These are phyloP conservation scores for Cryphonectria japonica DNA, from an alignment of 2,329 filamentous ascomycete species.

Conservation along the genomic window DNA sequence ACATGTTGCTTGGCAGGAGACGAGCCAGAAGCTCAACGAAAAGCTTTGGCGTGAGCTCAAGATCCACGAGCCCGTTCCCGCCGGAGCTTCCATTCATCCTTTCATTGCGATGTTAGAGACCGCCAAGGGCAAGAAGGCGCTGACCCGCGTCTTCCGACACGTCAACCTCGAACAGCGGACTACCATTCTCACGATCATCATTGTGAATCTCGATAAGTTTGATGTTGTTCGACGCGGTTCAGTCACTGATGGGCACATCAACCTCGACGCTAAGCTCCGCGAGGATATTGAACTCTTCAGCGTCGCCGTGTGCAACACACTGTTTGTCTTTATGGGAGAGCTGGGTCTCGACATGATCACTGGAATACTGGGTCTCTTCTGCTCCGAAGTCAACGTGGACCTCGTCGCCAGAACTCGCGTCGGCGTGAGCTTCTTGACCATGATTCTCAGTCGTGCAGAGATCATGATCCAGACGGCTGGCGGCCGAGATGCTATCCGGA, in stretches of 20 bases:
- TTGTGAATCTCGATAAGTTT: constrained; percentile 88
- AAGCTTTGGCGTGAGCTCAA: constrained; percentile 86
- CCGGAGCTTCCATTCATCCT: constrained; percentile 74
- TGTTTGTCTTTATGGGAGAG: constrained; percentile 90
- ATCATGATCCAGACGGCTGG: constrained; percentile 82
- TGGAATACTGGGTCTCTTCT: constrained; percentile 81
- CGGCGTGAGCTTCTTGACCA: constrained; percentile 86
- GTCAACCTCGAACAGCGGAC: constrained; percentile 91
- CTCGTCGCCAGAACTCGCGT: constrained; percentile 85
- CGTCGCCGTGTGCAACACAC: constrained; percentile 82
- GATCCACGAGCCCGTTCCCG: constrained; percentile 87
- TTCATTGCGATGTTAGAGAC: constrained; percentile 97
- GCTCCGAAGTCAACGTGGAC: constrained; percentile 78
- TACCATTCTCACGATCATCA: constrained; percentile 93
- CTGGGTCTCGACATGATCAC: constrained; percentile 89
- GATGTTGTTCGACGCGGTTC: constrained; percentile 86
- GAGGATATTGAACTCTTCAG: constrained; percentile 94
- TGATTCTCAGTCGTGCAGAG: constrained; percentile 92
- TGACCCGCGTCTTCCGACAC: constrained; percentile 92
- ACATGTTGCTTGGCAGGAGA: constrained; percentile 80
- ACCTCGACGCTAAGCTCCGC: constrained; percentile 73
- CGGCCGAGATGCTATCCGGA: constrained; percentile 47
- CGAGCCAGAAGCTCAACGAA: constrained; percentile 71
- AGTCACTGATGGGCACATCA: constrained; percentile 71
- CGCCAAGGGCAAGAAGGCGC: constrained; percentile 93